Evolutionary conservation across 306 rosid genomes (phyloP).

Genomic region (Cercis canadensis): DNA sequence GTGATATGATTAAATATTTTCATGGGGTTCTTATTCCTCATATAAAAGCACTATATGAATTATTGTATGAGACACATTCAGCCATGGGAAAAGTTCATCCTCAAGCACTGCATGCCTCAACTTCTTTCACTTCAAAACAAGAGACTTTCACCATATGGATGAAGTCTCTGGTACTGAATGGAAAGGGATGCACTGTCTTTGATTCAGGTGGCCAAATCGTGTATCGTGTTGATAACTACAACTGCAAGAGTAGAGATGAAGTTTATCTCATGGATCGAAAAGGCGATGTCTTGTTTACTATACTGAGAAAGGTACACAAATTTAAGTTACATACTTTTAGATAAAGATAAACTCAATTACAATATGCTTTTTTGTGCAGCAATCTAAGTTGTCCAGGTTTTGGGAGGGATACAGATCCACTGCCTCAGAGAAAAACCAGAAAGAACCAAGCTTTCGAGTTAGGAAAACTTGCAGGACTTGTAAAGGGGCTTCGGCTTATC

Average conservation of each 20-base stretch:
- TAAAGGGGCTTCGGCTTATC: constrained; percentile 48
- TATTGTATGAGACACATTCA: constrained; percentile 20
- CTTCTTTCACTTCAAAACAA: constrained; percentile 57
- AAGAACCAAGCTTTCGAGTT: constrained; percentile 59
- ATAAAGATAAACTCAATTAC: neutral
- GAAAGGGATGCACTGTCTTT: constrained; percentile 76
- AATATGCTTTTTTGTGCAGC: constrained; percentile 37
- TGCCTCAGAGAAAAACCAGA: constrained; percentile 33
- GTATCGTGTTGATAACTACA: constrained; percentile 73
- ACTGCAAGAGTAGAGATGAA: constrained; percentile 49
- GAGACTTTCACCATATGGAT: constrained; percentile 82
- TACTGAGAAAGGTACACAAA: constrained; percentile 58
- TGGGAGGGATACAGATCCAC: constrained; percentile 74
- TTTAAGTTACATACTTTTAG: neutral
- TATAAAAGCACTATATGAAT: constrained; percentile 34
- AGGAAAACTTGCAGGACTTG: constrained; percentile 43
- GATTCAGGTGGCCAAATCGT: constrained; percentile 66
- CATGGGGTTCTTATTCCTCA: constrained; percentile 32
- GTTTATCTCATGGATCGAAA: constrained; percentile 75
- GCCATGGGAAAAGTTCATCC: constrained; percentile 64
- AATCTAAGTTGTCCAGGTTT: constrained; percentile 43
- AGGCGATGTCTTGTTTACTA: constrained; percentile 62
- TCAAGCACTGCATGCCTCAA: constrained; percentile 34
- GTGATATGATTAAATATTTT: constrained; percentile 42
- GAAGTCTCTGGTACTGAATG: constrained; percentile 68